Conservation (phyloP, 2,329 filamentous ascomycete species). For the Aspergillus chevalieri region DNA sequence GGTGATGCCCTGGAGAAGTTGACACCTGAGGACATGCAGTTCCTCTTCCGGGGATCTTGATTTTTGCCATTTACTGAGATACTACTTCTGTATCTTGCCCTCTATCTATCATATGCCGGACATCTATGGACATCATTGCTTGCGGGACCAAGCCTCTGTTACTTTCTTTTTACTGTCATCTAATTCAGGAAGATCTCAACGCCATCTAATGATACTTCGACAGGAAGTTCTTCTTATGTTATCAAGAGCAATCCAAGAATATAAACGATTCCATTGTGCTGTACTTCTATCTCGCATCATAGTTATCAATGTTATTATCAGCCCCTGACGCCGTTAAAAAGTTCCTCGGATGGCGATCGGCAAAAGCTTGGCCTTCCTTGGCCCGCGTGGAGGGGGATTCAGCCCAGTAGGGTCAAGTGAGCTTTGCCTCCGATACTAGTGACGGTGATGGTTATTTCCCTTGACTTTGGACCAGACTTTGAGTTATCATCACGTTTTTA, state of each 20-base stretch:
- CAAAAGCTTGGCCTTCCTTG: constrained; percentile 5
- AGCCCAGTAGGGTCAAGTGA: not conserved
- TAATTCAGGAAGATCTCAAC: not conserved
- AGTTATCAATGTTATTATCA: not conserved
- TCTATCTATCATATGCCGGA: not conserved
- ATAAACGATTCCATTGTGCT: no score
- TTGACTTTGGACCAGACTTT: no score
- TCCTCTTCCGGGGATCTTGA: constrained; percentile 76
- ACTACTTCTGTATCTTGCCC: not conserved
- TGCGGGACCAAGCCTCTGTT: not conserved
- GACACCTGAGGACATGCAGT: constrained; percentile 87
- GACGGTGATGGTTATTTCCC: no score
- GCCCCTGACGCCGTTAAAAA: not conserved
- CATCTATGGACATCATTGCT: not conserved
- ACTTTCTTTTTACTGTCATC: no score
- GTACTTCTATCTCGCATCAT: no score
- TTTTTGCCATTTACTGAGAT: not conserved
- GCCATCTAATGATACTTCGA: no score
- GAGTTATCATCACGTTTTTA: no score
- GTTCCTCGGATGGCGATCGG: constrained; percentile 3
- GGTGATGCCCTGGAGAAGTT: constrained; percentile 79
- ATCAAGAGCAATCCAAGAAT: no score
- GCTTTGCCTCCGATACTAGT: not conserved
- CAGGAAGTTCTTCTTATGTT: no score
- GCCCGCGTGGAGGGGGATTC: constrained; percentile 5